Percentiles rank a stretch among this genome's conserved stretches.
Evolutionary conservation across 768 basidiomycete species (phyloP).

Genomic region (Lentinula lateritia): DNA sequence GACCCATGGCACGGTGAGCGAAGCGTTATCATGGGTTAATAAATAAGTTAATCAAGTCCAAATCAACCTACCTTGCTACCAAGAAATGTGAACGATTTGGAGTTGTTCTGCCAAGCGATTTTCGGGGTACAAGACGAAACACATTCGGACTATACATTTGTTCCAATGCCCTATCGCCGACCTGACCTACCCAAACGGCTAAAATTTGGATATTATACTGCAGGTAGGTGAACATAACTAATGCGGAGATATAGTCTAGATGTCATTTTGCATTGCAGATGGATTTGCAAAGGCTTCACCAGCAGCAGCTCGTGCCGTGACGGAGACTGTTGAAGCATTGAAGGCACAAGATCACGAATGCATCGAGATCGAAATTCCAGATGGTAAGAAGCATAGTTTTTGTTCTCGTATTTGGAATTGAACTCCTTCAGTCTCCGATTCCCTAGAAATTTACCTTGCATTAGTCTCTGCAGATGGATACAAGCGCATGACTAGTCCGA

Average conservation of each 20-base stretch:
- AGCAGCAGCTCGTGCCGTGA: constrained; percentile 67
- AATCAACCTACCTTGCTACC: not conserved
- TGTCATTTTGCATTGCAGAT: constrained; percentile 32
- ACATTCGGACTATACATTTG: constrained; percentile 25
- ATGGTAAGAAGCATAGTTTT: constrained; percentile 31
- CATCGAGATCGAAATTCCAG: constrained; percentile 56
- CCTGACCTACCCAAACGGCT: constrained; percentile 34
- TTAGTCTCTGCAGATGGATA: constrained; percentile 73
- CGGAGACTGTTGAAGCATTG: constrained; percentile 65
- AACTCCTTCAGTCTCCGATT: constrained; percentile 30
- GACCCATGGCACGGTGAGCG: constrained; percentile 63
- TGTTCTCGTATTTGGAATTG: not conserved
- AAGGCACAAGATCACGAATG: constrained; percentile 74
- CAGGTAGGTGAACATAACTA: not conserved
- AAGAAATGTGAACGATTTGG: constrained; percentile 54
- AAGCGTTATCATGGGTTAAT: constrained; percentile 1
- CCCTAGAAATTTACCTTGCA: constrained; percentile 57
- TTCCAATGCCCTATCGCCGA: constrained; percentile 62
- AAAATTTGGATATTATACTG: constrained; percentile 69
- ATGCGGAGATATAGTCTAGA: not conserved
- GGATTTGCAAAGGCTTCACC: constrained; percentile 61
- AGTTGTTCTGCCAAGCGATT: constrained; percentile 43
- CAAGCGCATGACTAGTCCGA: constrained; percentile 54
- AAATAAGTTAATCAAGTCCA: not conserved
- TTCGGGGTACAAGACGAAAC: constrained; percentile 44